Evolutionary conservation across 2,329 filamentous ascomycete species (phyloP).

Genomic region (Paradendryphiella salina): DNA sequence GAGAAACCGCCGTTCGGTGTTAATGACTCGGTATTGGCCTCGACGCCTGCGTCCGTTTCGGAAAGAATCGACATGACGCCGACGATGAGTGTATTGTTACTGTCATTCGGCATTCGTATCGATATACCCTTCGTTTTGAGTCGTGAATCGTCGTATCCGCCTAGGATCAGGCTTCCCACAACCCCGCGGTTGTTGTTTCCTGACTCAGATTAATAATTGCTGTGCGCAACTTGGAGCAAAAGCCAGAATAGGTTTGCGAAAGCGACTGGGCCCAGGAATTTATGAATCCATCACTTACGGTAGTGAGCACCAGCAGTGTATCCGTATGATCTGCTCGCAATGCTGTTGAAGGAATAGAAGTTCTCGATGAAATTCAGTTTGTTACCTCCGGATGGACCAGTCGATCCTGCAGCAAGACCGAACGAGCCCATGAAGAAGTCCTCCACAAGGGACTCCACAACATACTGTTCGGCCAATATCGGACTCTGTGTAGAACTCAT

Average conservation of each 20-base stretch:
- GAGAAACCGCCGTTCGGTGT: slow-evolving; percentile 24
- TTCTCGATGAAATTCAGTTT: slow-evolving; percentile 30
- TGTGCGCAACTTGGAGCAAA: no score
- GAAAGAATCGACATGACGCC: slow-evolving; percentile 34
- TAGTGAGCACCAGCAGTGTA: slow-evolving; percentile 45
- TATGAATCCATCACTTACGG: slow-evolving; percentile 28
- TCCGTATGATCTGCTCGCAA: slow-evolving; percentile 38
- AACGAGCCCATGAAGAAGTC: slow-evolving; percentile 42
- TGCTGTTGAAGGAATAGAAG: slow-evolving; percentile 12
- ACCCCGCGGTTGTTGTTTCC: slow-evolving; percentile 35
- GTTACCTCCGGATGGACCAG: slow-evolving; percentile 11
- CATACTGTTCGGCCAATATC: slow-evolving; percentile 21
- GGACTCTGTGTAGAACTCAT: slow-evolving; percentile 18
- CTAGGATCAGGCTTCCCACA: slow-evolving; percentile 44
- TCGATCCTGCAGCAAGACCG: slow-evolving; percentile 26
- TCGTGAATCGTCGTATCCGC: slow-evolving; percentile 48
- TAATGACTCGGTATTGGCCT: slow-evolving; percentile 15
- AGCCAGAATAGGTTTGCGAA: neutral
- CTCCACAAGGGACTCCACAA: slow-evolving; percentile 19
- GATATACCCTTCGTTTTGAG: slow-evolving; percentile 25
- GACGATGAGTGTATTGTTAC: slow-evolving; percentile 32
- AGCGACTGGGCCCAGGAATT: neutral
- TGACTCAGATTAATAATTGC: slow-evolving; percentile 5
- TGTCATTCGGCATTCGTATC: slow-evolving; percentile 24
- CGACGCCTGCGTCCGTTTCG: slow-evolving; percentile 19